Base-by-base conservation (phyloP, 352 stramenopile genomes). In the Globisporangium spinosum region DNA sequence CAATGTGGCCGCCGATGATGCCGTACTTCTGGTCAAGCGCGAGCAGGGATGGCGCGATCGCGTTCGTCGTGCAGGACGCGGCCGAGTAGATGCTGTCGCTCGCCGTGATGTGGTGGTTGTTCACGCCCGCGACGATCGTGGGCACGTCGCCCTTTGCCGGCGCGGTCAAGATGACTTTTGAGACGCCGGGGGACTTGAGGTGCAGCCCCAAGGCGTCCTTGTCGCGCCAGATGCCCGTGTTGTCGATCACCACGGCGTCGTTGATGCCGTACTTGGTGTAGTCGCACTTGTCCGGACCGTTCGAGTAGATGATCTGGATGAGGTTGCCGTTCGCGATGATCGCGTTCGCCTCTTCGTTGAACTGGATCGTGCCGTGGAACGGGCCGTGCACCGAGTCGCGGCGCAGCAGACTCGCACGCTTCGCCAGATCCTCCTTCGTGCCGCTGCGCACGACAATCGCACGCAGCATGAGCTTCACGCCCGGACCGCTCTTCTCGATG, bases 201-300 rank as follows among this genome's bases (percentile, higher is more conserved):
- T 96, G 89, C 61, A 89, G 80, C 13, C 77, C 76, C 9, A 96
- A 67, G 0, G 72, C 80, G 23, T 84, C 82, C 51, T 77, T 77
- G 70, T 94, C 85, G 49, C 89, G 83, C 84, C 84, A 96, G 40
- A 80, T 84, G 56, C 89, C 90, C 58, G 90, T 96, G 77, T 95
- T 95, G 70, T 96, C 90, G 68, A 96, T 90, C n/a, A 96, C 88
- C 49, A 96, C 85, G 32, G 89, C 89, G 67, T 97, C 75, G 57
- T 91, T 69, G 70, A 96, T 96, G 68, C 86, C 87, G 69, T 94
- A 92, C 70, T 90, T 77, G 10, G 84, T 90, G 77, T 95, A 97
- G 75, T 94, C 87, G 60, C 89, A 92, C 68, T 95, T 91, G 74
- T 95, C 88, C 1, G 89, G 87, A 47, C 77, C 77, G 27, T 90